Percentiles rank a stretch among this genome's conserved stretches.
These are phyloP conservation scores for Albugo laibachii DNA, from an alignment of 352 stramenopile genomes.

Conservation along the genomic window DNA sequence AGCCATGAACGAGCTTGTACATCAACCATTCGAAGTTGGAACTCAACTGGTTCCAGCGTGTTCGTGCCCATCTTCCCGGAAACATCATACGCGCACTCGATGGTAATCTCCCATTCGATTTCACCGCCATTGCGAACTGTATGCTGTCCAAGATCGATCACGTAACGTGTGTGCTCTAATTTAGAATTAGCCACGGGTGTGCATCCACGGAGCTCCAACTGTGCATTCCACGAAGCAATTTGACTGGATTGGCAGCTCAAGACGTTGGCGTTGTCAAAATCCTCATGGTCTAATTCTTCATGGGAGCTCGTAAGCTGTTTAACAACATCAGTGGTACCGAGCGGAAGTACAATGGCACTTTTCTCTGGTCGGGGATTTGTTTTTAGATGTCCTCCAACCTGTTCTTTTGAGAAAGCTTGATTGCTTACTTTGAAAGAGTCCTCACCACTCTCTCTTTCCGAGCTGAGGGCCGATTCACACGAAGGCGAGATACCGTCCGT, in stretches of 20 bases:
- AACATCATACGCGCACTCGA: slow-evolving; percentile 51
- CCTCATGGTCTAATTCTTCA: too few species aligned
- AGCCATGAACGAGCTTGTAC: slow-evolving; percentile 57
- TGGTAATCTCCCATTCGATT: slow-evolving; percentile 78
- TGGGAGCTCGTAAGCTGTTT: too few species aligned
- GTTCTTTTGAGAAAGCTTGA: too few species aligned
- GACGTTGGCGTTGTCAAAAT: background rate
- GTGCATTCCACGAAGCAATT: too few species aligned
- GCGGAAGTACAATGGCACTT: background rate
- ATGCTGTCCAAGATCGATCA: slow-evolving; percentile 75
- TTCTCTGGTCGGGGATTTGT: too few species aligned
- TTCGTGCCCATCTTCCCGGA: slow-evolving; percentile 9
- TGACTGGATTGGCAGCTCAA: background rate
- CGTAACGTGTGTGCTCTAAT: slow-evolving; percentile 61
- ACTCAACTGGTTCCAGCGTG: slow-evolving; percentile 43
- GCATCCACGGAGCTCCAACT: slow-evolving; percentile 35
- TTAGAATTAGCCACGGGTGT: slow-evolving; percentile 66
- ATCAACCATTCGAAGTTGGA: slow-evolving; percentile 54
- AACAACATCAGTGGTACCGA: background rate
- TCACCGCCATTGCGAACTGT: slow-evolving; percentile 72
- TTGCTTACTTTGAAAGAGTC: too few species aligned
- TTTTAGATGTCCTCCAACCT: too few species aligned
- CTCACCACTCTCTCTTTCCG: too few species aligned
- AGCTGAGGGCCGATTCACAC: too few species aligned
- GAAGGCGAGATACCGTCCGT: too few species aligned